Evolutionary conservation across 179 eudicot species (phyloP), one percentile per base, ranked within the genome.

Genomic region (Silene coronaria): DNA sequence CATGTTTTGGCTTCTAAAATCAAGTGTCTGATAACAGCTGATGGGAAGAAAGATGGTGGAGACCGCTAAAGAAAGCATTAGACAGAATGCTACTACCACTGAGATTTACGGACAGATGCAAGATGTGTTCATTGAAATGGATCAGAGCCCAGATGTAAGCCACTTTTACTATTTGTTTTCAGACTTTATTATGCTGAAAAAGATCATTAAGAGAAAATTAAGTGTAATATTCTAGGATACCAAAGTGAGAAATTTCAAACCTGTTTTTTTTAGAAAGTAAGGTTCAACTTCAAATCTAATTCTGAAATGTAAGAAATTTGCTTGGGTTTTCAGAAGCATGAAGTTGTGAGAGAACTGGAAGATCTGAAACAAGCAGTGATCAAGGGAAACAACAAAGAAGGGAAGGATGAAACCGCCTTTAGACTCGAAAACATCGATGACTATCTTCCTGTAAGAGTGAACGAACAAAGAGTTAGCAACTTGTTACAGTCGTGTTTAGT

Each of bases 401-500:
- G 83, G 70, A 81, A 66, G 63, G 45, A 77, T 2, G 77, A 82
- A 38, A 69, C 45, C n/a, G 28, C 69, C 30, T 85, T 87, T 67
- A 88, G 86, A 78, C 85, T 86, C 0, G 90, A 87, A 46, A 87
- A 88, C 74, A 88, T 90, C n/a, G 88, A 90, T 67, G 81, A 74
- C 8, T 82, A 82, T 80, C 83, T 90, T 75, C 96, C 96, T 1
- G 96, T 90, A 2, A 79, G 96, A 67, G 96, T 90, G 4, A 90
- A 87, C 27, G 96, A 90, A 81, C 96, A 90, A 78, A 82, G 96
- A 86, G 80, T 91, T 48, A 91, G 93, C 87, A 91, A 91, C 74
- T 78, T 91, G 42, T 80, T 91, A 74, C 96, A 91, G 75, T 87
- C 96, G 5, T 59, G 86, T 64, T 86, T 91, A 68, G 87, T 91